Base-by-base conservation (phyloP, 2,329 filamentous ascomycete species). In the Fusarium concolor region DNA sequence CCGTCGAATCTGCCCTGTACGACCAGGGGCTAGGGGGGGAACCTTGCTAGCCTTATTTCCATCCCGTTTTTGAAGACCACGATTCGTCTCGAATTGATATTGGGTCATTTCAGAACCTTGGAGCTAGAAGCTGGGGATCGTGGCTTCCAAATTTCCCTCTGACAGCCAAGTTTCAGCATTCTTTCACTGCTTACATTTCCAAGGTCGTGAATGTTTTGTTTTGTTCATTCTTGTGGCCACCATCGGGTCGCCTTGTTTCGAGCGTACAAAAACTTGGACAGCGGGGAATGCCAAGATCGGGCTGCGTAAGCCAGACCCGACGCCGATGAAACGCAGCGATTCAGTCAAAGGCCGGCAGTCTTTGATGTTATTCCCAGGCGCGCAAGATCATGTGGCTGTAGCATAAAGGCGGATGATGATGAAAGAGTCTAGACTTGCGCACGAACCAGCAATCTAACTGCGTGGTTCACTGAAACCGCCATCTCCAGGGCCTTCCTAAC, bases 41-140 rank as follows among this genome's bases (percentile, higher is more conserved):
- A 9, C 33, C 45, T 39, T 43, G 52, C 17, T 17, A 49, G 57
- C n/a, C 47, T 62, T 62, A 62, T 62, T 62, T 45, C 39, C 49
- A 38, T 38, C 43, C 39, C 24, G 38, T 44, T 62, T 17, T 39
- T 31, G 12, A 9, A 24, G 51, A 42, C 33, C 44, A 17, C 39
- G 33, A 58, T 47, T 57, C 52, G 61, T 64, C 59, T 51, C 52
- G 17, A 29, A 50, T 57, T 59, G 37, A 64, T 57, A 64, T 64
- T 65, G 39, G 38, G 14, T 64, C 61, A 64, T 64, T 64, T 64
- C 53, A 44, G 44, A 64, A 43, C 60, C 61, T 59, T 51, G 59
- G 28, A 28, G 12, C 22, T 17, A 12, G 35, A 51, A 43, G 6
- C 37, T 51, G 33, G 33, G 26, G 39, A 33, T 46, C n/a, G 18